Evolutionary conservation across 2,329 filamentous ascomycete species (phyloP), one percentile per base, ranked within the genome.

Genomic region (Trichoderma polysporum): DNA sequence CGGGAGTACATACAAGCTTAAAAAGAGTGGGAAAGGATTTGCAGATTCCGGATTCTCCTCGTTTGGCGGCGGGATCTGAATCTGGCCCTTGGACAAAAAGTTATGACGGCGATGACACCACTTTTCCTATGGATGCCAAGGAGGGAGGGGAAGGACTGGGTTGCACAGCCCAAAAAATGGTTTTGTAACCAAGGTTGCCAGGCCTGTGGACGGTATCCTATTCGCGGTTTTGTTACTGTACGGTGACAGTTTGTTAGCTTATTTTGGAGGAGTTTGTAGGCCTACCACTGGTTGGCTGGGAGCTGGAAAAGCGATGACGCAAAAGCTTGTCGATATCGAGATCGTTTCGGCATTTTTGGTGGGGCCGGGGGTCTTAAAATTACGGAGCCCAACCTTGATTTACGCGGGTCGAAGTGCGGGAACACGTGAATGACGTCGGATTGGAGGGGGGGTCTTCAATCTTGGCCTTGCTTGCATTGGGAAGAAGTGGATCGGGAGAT

Each of bases 381-480:
- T n/a, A 41, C 12, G 37, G 37, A 41, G 37, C 37, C 39, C 12
- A 22, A 8, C 41, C 13, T 45, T 17, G 41, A 19, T 45, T 22
- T 45, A 17, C 25, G 35, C 41, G 35, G 15, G 19, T 39, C 41
- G 17, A 17, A 19, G 12, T n/a, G 56, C 37, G 50, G 39, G 27
- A 22, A 29, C 53, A 45, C 54, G 45, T 66, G 63, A 57, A 66
- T 66, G 63, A 66, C 63, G 63, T 59, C 41, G 37, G 19, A 45
- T 45, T n/a, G n/a, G n/a, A n/a, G n/a, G n/a, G n/a, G n/a, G n/a
- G n/a, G n/a, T n/a, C n/a, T n/a, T 19, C 8, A 19, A 19, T 10
- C n/a, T 19, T 41, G 9, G 41, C 12, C 13, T 6, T 3, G 39
- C 17, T n/a, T 4, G 9, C n/a, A 19, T 45, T 19, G 4, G n/a